Base-by-base conservation (phyloP, 108 stramenopile genomes). In the Hondaea fermentalgiana region DNA sequence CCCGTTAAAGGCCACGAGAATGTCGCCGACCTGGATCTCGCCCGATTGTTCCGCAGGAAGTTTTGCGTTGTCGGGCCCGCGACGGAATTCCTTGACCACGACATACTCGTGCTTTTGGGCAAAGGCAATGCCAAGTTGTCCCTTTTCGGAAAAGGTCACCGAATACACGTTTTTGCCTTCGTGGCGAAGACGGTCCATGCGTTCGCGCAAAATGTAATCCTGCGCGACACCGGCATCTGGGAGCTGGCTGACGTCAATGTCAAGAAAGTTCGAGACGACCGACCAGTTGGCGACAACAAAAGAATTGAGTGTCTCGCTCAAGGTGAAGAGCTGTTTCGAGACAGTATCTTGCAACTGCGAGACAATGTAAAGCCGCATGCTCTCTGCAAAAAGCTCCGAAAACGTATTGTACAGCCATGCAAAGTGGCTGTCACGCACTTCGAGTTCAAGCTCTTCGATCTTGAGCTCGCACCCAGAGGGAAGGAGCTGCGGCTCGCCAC, bases 361-460 rank as follows among this genome's bases (percentile, higher is more conserved):
- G 49, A 83, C 76, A 35, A 83, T 83, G 76, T 83, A 83, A 12
- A 53, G 49, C 25, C 76, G 76, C 76, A 83, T 53, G 51, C 76
- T 83, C 25, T 47, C 76, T 55, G 76, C 45, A 35, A 83, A 83
- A 8, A 83, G 51, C n/a, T 83, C 76, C 0, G 76, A 53, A 4
- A 83, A 25, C n/a, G 76, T 83, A 83, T 83, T 83, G 25, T 53
- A 53, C n/a, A 83, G 76, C 76, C 76, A 83, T 14, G 49, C n/a
- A 53, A 83, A 53, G 51, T 53, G 49, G 28, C 23, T 25, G 25
- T 83, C 49, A 12, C 76, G 45, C 76, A 83, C 76, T 12, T 47
- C 45, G 3, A 83, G 49, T 19, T 83, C 76, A 12, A 83, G n/a
- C n/a, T 83, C 76, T 17, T 53, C 76, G 25, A 83, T 53, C 49